Percentiles rank a stretch among this genome's conserved stretches.
Conservation (phyloP, 768 basidiomycete genomes). For the Psilocybe cyanescens region DNA sequence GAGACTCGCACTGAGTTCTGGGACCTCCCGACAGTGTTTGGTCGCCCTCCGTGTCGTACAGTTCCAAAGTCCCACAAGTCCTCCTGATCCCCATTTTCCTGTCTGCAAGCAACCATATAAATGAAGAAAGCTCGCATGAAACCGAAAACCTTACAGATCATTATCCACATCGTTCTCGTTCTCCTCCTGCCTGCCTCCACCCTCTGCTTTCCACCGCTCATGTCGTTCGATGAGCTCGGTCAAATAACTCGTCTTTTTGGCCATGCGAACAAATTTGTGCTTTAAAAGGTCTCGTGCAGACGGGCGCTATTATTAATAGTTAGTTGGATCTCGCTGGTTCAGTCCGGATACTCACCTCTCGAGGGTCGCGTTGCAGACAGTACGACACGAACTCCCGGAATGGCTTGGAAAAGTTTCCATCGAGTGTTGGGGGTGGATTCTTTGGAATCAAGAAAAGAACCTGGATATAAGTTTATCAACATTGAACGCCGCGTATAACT, state of each 20-base stretch:
- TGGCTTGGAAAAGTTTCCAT: constrained; percentile 88
- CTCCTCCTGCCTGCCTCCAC: constrained; percentile 76
- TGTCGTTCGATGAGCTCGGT: constrained; percentile 96
- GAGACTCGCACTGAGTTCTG: constrained; percentile 58
- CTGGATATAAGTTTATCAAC: constrained; percentile 39
- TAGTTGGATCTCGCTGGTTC: neutral
- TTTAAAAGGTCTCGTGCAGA: constrained; percentile 93
- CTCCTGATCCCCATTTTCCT: constrained; percentile 62
- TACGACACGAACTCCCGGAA: constrained; percentile 94
- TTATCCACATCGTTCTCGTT: constrained; percentile 63
- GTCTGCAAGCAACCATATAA: constrained; percentile 36
- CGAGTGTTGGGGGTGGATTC: constrained; percentile 91
- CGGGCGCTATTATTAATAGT: constrained; percentile 64
- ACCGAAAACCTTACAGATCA: constrained; percentile 58
- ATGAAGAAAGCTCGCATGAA: neutral
- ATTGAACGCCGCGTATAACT: neutral
- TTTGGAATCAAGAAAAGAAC: constrained; percentile 98
- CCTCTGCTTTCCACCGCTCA: constrained; percentile 92
- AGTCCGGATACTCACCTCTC: constrained; percentile 61
- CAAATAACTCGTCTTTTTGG: constrained; percentile 92
- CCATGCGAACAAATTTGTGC: constrained; percentile 94
- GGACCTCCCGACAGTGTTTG: constrained; percentile 70
- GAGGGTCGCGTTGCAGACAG: constrained; percentile 93
- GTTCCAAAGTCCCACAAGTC: constrained; percentile 99
- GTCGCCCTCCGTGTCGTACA: constrained; percentile 71